Percentiles rank a stretch among this genome's conserved stretches.
Evolutionary conservation across 139 green algal species (phyloP).

Genomic region (Eudorina sp.): DNA sequence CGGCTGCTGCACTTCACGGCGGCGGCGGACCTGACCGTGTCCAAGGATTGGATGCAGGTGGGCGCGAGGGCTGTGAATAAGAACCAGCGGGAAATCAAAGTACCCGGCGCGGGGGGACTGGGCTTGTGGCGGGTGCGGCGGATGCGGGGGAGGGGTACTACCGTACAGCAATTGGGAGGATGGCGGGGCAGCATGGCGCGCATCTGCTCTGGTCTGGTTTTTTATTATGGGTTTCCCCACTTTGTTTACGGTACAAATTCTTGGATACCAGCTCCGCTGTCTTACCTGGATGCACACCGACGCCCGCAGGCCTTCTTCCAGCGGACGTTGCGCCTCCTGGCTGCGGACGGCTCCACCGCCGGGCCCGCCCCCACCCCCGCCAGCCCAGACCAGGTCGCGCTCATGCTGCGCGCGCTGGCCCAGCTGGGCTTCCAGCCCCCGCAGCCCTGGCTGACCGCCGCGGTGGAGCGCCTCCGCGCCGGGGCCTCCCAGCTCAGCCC

Average conservation of each 20-base stretch:
- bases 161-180: too few species aligned
- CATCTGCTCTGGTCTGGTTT: too few species aligned
- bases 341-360: neutral
- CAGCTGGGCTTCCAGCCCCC: slow-evolving; percentile 36
- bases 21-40: neutral
- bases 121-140: too few species aligned
- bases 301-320: slow-evolving; percentile 39
- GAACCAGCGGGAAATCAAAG: too few species aligned
- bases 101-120: too few species aligned
- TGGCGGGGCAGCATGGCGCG: too few species aligned
- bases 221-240: too few species aligned
- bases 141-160: too few species aligned
- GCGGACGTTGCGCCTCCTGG: slow-evolving; percentile 5
- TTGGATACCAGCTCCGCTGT: neutral
- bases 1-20: slow-evolving; percentile 43
- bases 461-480: neutral
- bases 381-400: slow-evolving; percentile 7
- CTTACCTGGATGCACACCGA: too few species aligned
- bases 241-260: too few species aligned
- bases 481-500: neutral
- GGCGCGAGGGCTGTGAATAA: too few species aligned
- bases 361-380: neutral
- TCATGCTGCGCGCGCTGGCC: slow-evolving; percentile 36
- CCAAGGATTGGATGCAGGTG: slow-evolving; percentile 44
- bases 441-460: slow-evolving; percentile 1